These are phyloP conservation scores for Dacryopinax spathularia DNA, from an alignment of 768 basidiomycete genomes.

Conservation along the genomic window DNA sequence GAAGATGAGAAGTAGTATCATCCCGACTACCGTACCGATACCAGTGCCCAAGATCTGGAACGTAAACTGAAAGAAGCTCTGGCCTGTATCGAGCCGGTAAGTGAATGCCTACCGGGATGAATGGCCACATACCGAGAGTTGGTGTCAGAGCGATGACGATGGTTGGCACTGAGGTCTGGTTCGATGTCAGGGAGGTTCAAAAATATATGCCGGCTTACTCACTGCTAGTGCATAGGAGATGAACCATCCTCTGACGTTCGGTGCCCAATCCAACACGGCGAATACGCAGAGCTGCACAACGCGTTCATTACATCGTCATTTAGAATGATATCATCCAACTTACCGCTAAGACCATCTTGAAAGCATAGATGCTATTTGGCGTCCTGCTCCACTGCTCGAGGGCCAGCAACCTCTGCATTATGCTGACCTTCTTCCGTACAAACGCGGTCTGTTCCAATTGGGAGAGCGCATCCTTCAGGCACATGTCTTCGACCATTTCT, in stretches of 20 bases:
- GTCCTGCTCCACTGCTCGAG: conserved; percentile 13
- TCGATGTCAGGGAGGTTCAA: background rate
- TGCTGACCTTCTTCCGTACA: background rate
- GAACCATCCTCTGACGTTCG: conserved; percentile 17
- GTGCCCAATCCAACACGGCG: conserved; percentile 19
- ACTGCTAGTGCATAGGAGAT: conserved; percentile 18
- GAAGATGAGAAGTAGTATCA: conserved; percentile 18
- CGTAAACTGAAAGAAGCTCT: conserved; percentile 21
- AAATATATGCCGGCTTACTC: background rate
- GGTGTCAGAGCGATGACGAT: conserved; percentile 22
- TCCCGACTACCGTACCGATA: conserved; percentile 12
- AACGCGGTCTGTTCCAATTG: conserved; percentile 15
- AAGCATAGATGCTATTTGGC: conserved; percentile 16
- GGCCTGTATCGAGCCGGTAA: conserved; percentile 12
- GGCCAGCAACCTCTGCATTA: conserved; percentile 11
- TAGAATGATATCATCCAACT: background rate
- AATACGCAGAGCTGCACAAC: conserved; percentile 18
- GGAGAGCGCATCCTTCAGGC: conserved; percentile 19
- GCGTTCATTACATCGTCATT: too few species aligned
- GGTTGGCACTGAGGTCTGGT: conserved; percentile 18
- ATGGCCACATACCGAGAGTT: conserved; percentile 12
- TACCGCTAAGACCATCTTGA: conserved; percentile 17
- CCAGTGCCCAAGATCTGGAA: conserved; percentile 20
- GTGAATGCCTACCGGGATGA: background rate
- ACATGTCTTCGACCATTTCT: conserved; percentile 7